phyloP scores from a whole-genome alignment of 306 rosid species.

The Glycine tomentella region DNA sequence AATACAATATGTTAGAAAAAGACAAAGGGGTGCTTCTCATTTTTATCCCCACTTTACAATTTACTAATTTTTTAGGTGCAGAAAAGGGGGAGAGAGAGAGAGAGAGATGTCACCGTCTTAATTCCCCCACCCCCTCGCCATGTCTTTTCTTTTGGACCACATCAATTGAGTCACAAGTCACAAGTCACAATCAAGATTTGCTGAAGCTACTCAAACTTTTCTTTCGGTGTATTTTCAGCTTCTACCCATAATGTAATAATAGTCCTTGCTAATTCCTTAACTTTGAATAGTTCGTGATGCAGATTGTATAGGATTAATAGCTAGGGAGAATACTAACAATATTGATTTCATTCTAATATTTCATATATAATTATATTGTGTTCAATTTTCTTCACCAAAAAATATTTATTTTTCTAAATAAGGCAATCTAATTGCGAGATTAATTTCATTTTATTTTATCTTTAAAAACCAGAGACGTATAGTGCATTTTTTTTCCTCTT shows the following conservation, averaged over 20 bases:
- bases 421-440: background rate
- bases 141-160: conserved; percentile 18
- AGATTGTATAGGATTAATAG: background rate
- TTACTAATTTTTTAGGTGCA: background rate
- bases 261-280: too few species aligned
- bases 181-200: background rate
- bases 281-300: background rate
- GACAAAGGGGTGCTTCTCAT: background rate
- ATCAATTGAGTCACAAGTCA: background rate
- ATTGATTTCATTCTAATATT: background rate
- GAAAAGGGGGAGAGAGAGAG: too few species aligned
- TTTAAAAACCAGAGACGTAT: background rate
- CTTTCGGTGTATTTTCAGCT: background rate
- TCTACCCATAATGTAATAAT: background rate
- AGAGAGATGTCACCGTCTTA: background rate
- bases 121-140: background rate
- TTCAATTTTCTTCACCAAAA: background rate
- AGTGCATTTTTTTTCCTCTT: too few species aligned
- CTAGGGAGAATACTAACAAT: background rate
- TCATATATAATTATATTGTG: background rate
- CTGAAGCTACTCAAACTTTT: background rate
- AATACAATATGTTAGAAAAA: background rate
- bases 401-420: background rate
- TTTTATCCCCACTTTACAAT: background rate
- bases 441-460: background rate